Evolutionary conservation across 495 filamentous ascomycete genomes (phyloP).

Genomic region (Diplogelasinospora grovesii): DNA sequence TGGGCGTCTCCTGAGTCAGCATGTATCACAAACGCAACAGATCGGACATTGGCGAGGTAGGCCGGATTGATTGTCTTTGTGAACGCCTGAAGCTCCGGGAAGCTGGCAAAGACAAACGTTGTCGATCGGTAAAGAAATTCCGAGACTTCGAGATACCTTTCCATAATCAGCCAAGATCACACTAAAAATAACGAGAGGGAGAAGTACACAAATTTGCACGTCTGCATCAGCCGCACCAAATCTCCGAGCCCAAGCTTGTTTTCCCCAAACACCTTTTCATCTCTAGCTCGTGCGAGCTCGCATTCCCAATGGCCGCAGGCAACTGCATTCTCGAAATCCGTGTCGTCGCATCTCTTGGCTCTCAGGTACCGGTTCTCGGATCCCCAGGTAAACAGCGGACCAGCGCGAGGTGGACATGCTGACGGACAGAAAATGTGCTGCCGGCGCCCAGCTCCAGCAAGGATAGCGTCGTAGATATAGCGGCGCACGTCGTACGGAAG

Average conservation of each 20-base stretch:
- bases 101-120: slow-evolving; percentile 11
- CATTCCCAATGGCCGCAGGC: slow-evolving; percentile 12
- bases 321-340: neutral
- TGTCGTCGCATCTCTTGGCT: slow-evolving; percentile 3
- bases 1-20: neutral
- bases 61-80: slow-evolving; percentile 2
- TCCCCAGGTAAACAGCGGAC: slow-evolving; percentile 4
- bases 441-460: slow-evolving; percentile 3
- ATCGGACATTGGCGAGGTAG: neutral
- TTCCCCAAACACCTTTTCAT: neutral
- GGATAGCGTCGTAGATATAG: slow-evolving; percentile 7
- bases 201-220: slow-evolving; percentile 10
- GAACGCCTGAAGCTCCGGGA: slow-evolving; percentile 7
- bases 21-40: slow-evolving; percentile 10
- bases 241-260: neutral
- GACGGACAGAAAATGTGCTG: slow-evolving; percentile 12
- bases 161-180: neutral
- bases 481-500: slow-evolving; percentile 12
- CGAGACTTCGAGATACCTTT: slow-evolving; percentile 12
- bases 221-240: slow-evolving; percentile 6
- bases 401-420: slow-evolving; percentile 1
- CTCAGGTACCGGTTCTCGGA: slow-evolving; percentile 1
- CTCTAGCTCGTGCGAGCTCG: neutral
- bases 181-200: no score
- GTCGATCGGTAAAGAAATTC: slow-evolving; percentile 6